These are phyloP conservation scores for Nymphaea colorata DNA, from an alignment of 164 flowering plant species.

Conservation along the genomic window DNA sequence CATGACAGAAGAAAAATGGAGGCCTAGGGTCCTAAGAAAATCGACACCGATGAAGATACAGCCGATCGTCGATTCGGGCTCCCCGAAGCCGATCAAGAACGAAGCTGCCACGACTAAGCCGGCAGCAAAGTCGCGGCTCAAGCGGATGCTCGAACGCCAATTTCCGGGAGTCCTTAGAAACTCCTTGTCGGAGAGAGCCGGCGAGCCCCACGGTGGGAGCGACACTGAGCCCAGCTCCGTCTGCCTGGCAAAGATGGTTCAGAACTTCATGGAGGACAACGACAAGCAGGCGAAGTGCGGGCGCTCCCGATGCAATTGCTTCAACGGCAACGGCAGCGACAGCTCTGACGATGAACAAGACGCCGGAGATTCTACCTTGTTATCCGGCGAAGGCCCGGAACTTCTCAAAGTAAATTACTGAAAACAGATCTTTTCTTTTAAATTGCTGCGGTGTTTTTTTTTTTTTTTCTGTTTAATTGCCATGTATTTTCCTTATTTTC, in stretches of 20 bases:
- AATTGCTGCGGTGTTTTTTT: background rate
- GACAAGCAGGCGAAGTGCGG: constrained; percentile 55
- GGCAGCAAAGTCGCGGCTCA: constrained; percentile 63
- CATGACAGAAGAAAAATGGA: background rate
- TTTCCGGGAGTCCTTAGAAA: constrained; percentile 42
- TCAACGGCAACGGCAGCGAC: constrained; percentile 53
- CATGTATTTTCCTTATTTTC: background rate
- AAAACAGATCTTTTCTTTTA: too few relatives aligned
- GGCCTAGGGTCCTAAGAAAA: constrained; percentile 3
- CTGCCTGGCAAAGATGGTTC: constrained; percentile 79
- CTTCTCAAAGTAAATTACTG: constrained; percentile 46
- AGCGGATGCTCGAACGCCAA: constrained; percentile 72
- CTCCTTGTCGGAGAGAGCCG: constrained; percentile 31
- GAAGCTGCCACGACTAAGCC: constrained; percentile 30
- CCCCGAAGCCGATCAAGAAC: constrained; percentile 9
- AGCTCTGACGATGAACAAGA: constrained; percentile 61
- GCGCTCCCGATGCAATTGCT: constrained; percentile 77
- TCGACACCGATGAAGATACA: constrained; percentile 83
- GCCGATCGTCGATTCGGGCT: constrained; percentile 38
- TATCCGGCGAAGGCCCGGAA: constrained; percentile 31
- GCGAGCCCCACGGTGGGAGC: constrained; percentile 4
- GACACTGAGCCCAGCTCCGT: constrained; percentile 91
- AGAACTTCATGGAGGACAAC: constrained; percentile 66
- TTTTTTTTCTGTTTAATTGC: background rate
- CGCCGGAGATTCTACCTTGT: constrained; percentile 12